Conservation (phyloP, 148 eudicot genomes). For the Chenopodium berlandieri region DNA sequence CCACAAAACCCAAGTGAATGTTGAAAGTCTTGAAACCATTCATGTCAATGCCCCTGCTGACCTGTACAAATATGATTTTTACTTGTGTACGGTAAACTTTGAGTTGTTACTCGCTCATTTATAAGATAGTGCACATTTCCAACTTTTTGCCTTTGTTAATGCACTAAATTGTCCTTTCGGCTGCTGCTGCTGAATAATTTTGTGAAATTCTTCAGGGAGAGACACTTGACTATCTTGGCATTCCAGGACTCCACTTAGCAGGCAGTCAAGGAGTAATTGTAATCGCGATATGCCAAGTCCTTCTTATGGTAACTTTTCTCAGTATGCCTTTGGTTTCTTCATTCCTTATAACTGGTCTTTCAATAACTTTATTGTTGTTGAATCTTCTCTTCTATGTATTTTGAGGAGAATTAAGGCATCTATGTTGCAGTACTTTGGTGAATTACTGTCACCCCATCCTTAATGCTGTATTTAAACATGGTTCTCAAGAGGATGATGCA, state of each 20-base stretch:
- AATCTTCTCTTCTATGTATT: background rate
- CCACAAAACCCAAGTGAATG: background rate
- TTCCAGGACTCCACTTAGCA: conserved; percentile 94
- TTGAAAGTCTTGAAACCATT: background rate
- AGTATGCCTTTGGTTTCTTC: background rate
- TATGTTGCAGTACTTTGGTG: background rate
- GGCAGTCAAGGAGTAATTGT: conserved; percentile 95
- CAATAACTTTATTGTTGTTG: background rate
- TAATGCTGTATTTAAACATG: background rate
- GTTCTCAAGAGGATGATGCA: background rate
- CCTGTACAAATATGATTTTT: background rate
- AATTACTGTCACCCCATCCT: background rate
- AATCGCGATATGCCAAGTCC: conserved; percentile 91
- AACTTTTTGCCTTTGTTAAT: background rate
- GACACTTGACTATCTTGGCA: conserved; percentile 96
- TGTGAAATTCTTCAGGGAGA: conserved; percentile 63
- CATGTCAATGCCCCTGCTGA: background rate
- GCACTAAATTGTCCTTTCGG: background rate
- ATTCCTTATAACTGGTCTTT: background rate
- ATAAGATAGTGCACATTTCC: too few relatives aligned
- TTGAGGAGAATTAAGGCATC: background rate
- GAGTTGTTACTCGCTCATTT: background rate
- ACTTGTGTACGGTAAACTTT: background rate
- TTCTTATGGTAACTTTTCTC: conserved; percentile 67
- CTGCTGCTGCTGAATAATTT: conserved; percentile 9